Evolutionary conservation across 2,329 filamentous ascomycete species (phyloP).

Genomic region (Nakataea oryzae): DNA sequence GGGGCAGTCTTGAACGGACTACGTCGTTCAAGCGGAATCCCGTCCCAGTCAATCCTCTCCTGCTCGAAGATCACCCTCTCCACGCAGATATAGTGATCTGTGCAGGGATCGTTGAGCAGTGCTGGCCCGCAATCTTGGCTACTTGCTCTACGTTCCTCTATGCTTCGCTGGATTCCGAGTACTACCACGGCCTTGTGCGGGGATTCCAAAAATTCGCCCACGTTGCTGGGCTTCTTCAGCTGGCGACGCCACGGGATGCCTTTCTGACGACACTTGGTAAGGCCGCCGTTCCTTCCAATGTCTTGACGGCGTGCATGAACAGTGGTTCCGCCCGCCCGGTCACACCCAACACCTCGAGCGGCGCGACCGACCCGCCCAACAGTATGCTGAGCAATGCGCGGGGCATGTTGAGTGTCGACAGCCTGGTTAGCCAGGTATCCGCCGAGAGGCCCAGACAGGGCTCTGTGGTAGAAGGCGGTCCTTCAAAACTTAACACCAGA

Average conservation of each 20-base stretch:
- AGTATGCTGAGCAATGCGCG: conserved; percentile 62
- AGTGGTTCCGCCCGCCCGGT: conserved; percentile 28
- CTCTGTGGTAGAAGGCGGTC: conserved; percentile 46
- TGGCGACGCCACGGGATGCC: conserved; percentile 81
- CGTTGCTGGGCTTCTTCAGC: conserved; percentile 77
- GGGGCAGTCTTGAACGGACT: conserved; percentile 42
- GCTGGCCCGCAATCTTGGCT: conserved; percentile 91
- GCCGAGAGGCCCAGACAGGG: conserved; percentile 49
- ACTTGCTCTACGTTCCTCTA: conserved; percentile 94
- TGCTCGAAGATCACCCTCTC: conserved; percentile 61
- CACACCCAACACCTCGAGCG: conserved; percentile 25
- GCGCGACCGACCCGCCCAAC: conserved; percentile 35
- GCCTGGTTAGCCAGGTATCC: conserved; percentile 46
- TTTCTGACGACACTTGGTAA: conserved; percentile 92
- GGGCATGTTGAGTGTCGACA: conserved; percentile 65
- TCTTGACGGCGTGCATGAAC: conserved; percentile 50
- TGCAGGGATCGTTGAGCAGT: conserved; percentile 75
- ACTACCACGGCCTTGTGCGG: conserved; percentile 83
- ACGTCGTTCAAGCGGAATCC: conserved; percentile 64
- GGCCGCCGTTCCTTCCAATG: conserved; percentile 78
- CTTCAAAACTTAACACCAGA: conserved; percentile 63
- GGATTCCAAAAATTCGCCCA: conserved; percentile 94
- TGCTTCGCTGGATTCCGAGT: conserved; percentile 82
- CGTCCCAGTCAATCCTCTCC: conserved; percentile 75
- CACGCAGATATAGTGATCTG: conserved; percentile 64